Conservation (phyloP, 1,284 basidiomycete genomes). For the Apiotrichum mycotoxinovorans region DNA sequence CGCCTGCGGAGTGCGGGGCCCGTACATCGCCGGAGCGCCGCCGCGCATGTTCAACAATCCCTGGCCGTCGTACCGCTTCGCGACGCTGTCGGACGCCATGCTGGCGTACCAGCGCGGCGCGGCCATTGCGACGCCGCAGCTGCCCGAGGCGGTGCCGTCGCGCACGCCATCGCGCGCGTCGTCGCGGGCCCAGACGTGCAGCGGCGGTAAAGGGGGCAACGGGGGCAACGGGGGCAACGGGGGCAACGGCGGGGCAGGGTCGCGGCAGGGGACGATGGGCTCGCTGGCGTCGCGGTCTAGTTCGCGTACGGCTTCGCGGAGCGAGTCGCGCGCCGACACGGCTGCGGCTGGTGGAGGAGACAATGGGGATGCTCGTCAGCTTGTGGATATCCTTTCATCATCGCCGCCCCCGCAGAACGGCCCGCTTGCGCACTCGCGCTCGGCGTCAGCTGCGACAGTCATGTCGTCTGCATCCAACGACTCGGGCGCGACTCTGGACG, state of each 20-base stretch:
- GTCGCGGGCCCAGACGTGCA: neutral
- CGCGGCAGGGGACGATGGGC: neutral
- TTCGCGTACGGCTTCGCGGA: neutral
- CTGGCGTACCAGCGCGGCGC: slow-evolving; percentile 44
- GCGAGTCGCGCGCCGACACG: neutral
- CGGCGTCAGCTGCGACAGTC: neutral
- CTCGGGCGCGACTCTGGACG: neutral
- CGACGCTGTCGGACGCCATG: slow-evolving; percentile 38
- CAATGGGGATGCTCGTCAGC: neutral
- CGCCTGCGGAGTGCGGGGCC: neutral
- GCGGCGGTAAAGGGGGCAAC: neutral
- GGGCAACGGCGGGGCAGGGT: neutral
- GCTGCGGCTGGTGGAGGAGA: neutral
- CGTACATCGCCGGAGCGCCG: slow-evolving; percentile 8
- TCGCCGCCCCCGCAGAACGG: neutral
- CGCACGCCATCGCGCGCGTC: neutral
- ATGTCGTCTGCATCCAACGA: neutral
- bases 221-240: neutral
- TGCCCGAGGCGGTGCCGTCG: neutral
- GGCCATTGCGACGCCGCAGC: slow-evolving; percentile 34
- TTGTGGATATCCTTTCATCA: neutral
- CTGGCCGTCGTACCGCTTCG: slow-evolving; percentile 46
- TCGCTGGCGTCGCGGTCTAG: neutral
- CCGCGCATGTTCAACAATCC: slow-evolving; percentile 44
- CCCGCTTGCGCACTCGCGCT: too few species aligned